Conservation (phyloP, 2,329 filamentous ascomycete species). For the Lachnellula suecica region DNA sequence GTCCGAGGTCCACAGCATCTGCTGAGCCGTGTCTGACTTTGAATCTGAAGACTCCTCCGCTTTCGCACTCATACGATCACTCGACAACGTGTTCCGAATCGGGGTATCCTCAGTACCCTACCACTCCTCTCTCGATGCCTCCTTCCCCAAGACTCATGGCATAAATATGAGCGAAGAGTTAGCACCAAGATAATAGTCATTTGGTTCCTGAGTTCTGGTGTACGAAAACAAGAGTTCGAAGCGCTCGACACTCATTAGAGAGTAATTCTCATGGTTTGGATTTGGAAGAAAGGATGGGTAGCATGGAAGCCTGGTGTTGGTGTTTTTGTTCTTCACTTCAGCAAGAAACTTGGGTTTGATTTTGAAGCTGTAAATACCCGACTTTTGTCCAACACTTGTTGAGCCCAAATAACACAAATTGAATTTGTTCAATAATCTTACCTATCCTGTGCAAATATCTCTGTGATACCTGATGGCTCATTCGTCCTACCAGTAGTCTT, state of each 20-base stretch:
- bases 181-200: constrained; percentile 5
- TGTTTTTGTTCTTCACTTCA: constrained; percentile 14
- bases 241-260: constrained; percentile 34
- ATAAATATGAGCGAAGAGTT: constrained; percentile 22
- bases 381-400: constrained; percentile 6
- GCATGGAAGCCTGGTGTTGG: constrained; percentile 24
- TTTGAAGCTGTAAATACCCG: constrained; percentile 27
- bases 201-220: constrained; percentile 11
- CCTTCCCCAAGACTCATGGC: constrained; percentile 58
- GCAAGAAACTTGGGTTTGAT: constrained; percentile 4
- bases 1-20: constrained; percentile 21
- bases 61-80: constrained; percentile 72
- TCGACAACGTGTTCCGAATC: constrained; percentile 62
- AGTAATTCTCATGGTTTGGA: constrained; percentile 19
- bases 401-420: not conserved
- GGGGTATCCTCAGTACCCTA: constrained; percentile 58
- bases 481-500: too few species aligned
- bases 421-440: not conserved
- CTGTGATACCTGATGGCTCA: not conserved
- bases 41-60: constrained; percentile 66
- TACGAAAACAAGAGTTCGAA: constrained; percentile 30
- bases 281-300: constrained; percentile 17
- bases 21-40: constrained; percentile 17
- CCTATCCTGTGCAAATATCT: too few species aligned
- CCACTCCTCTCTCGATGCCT: constrained; percentile 73